Base-by-base conservation (phyloP, 805 yeast genomes). In the Kodamaea sagamina region DNA sequence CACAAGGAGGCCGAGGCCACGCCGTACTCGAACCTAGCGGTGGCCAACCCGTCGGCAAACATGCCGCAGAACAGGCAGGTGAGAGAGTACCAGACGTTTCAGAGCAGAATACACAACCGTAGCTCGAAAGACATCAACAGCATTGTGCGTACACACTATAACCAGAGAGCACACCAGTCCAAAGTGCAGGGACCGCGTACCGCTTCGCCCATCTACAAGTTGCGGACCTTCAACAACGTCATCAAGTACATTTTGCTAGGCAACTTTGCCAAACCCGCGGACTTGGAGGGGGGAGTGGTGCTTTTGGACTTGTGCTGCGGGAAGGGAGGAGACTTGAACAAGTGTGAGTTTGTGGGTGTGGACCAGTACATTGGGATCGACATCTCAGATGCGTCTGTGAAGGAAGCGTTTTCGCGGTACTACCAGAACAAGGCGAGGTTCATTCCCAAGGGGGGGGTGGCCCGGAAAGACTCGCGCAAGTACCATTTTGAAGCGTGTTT, bases 241-340 rank as follows among this genome's bases (percentile, higher is more conserved):
- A 84, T 93, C 55, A 93, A 93, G 59, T 86, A 88, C 59, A 86
- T 89, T 57, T 67, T 92, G 6, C 81, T 93, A 42, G 83, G 84
- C 43, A 86, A 84, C 52, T 82, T 73, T 62, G 44, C 36, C 13
- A 19, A 12, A 17, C 26, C 39, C 8, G 19, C 15, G 6, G 57
- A 52, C 2, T 18, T 26, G 11, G 29, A 25, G n/a, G 58, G 52
- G 1, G 66, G 69, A 3, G 57, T 36, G 67, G 78, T 47, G 75
- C 77, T 85, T 1, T 67, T 93, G 13, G 99, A 93, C 58, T 64
- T 92, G 43, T 97, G 97, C 11, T 90, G 98, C 65, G 99, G 99
- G 10, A 95, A 93, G 62, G 99, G 99, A 41, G 99, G 99, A 19
- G 99, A 93, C 67, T 68, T 93, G 55, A 80, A 85, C 53, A 93